Conservation (phyloP, 202 grass and related monocot genomes). For the Hordeum pubiflorum region DNA sequence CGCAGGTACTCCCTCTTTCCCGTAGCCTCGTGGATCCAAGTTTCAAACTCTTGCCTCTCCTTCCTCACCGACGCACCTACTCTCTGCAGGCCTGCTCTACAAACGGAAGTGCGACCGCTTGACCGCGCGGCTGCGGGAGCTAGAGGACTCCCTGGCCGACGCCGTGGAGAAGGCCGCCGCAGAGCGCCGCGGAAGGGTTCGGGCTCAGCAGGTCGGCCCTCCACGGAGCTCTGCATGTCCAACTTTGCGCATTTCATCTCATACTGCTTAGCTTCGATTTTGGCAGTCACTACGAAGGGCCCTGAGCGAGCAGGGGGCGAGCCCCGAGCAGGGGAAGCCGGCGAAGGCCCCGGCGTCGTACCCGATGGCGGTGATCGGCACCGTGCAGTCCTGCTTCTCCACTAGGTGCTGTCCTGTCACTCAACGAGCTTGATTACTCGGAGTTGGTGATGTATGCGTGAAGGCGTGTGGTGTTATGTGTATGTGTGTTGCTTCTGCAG, state of each 20-base stretch:
- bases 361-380: conserved; percentile 70
- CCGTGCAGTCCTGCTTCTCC: conserved; percentile 72
- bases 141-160: conserved; percentile 41
- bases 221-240: background rate
- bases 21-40: background rate
- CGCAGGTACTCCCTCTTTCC: conserved; percentile 24
- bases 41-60: background rate
- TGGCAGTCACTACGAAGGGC: conserved; percentile 60
- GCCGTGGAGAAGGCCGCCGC: conserved; percentile 56
- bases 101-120: conserved; percentile 40
- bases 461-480: background rate
- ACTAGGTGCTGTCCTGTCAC: conserved; percentile 45
- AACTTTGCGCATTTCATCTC: background rate
- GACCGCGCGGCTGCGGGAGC: conserved; percentile 36
- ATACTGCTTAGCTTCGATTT: background rate
- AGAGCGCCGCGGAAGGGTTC: conserved; percentile 69
- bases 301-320: conserved; percentile 32
- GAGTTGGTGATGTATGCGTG: background rate
- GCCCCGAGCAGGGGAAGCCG: conserved; percentile 8
- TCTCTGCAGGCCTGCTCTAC: conserved; percentile 37
- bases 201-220: conserved; percentile 62
- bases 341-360: conserved; percentile 15
- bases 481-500: conserved; percentile 22
- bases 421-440: background rate
- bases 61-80: background rate